phyloP scores from a whole-genome alignment of 345 rosid species.

The Lagerstroemia speciosa region DNA sequence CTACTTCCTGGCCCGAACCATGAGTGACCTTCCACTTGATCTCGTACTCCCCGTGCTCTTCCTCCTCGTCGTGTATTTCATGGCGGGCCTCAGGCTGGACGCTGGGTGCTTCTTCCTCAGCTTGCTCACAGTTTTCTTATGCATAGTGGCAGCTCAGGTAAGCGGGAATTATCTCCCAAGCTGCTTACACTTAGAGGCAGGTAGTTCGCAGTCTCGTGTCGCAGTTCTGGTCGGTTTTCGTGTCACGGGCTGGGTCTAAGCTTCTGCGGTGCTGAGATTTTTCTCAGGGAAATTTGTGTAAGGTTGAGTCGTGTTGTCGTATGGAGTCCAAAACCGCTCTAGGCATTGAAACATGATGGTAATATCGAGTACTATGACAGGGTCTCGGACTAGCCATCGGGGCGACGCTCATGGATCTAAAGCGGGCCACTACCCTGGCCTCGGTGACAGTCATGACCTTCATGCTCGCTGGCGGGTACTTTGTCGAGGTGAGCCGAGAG shows the following conservation, averaged over 20 bases:
- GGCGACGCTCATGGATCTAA: slow-evolving; percentile 87
- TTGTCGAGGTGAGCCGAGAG: slow-evolving; percentile 58
- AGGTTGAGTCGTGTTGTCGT: background rate
- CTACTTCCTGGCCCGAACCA: slow-evolving; percentile 84
- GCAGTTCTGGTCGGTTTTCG: background rate
- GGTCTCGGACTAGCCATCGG: slow-evolving; percentile 98
- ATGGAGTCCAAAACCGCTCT: background rate
- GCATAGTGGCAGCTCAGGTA: slow-evolving; percentile 96
- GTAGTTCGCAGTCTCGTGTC: no score
- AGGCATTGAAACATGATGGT: background rate
- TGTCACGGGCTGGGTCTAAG: no score
- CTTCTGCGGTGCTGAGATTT: no score
- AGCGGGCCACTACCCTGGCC: slow-evolving; percentile 89
- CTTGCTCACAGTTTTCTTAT: slow-evolving; percentile 68
- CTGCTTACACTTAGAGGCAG: no score
- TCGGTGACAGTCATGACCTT: slow-evolving; percentile 96
- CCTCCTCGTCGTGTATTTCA: slow-evolving; percentile 84
- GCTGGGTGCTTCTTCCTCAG: slow-evolving; percentile 66
- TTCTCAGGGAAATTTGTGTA: background rate
- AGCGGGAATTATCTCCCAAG: background rate
- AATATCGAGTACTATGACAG: slow-evolving; percentile 26
- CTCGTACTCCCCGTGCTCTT: slow-evolving; percentile 74
- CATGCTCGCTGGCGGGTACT: slow-evolving; percentile 93
- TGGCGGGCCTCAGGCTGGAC: slow-evolving; percentile 70
- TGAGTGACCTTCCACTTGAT: slow-evolving; percentile 95